Conservation (phyloP, 768 basidiomycete species). For the Coprinellus micaceus region DNA sequence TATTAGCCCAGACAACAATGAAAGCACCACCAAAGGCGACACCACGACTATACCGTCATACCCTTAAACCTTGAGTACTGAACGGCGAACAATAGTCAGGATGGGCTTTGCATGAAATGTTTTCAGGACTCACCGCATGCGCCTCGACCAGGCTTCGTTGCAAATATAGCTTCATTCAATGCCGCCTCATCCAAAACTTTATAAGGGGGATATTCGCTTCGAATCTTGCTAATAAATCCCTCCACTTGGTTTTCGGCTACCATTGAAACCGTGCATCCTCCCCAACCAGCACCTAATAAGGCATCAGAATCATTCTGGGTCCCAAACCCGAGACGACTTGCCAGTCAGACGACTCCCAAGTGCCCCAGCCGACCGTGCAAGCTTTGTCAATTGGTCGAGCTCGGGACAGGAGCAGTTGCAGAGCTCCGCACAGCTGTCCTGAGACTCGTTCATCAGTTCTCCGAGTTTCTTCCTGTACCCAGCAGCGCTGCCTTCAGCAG, state of each 20-base stretch:
- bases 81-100: too few relatives aligned
- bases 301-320: neutral
- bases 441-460: slow-evolving; percentile 73
- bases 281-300: slow-evolving; percentile 78
- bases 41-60: too few relatives aligned
- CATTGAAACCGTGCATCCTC: slow-evolving; percentile 83
- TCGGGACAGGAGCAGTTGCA: slow-evolving; percentile 83
- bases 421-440: slow-evolving; percentile 60
- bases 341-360: slow-evolving; percentile 84
- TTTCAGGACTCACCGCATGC: slow-evolving; percentile 71
- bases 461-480: slow-evolving; percentile 52
- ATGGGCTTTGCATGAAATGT: too few relatives aligned
- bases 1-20: too few relatives aligned
- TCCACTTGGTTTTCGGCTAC: slow-evolving; percentile 62
- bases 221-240: slow-evolving; percentile 59
- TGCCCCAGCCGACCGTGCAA: slow-evolving; percentile 71
- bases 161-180: slow-evolving; percentile 69
- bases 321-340: slow-evolving; percentile 20
- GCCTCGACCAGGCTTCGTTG: slow-evolving; percentile 78
- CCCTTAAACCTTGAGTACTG: too few relatives aligned
- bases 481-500: neutral
- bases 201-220: slow-evolving; percentile 63
- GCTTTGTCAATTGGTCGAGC: slow-evolving; percentile 60
- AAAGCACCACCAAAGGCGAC: too few relatives aligned
- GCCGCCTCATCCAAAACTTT: slow-evolving; percentile 51